Evolutionary conservation across 1,284 basidiomycete genomes (phyloP).

Genomic region (Ceratobasidium sp.): DNA sequence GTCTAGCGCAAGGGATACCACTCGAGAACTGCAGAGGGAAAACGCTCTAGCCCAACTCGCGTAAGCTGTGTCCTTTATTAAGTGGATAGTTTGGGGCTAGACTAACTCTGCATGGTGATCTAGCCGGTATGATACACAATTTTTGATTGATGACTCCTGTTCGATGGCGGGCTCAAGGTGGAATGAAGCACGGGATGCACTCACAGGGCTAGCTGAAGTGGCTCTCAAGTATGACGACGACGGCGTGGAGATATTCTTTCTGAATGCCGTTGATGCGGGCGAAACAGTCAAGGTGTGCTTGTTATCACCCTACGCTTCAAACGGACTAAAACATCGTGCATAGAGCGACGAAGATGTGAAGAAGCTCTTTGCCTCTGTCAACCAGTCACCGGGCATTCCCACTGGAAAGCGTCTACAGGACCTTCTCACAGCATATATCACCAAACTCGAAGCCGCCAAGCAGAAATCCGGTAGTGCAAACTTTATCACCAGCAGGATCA

Average conservation of each 20-base stretch:
- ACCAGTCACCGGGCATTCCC: constrained; percentile 57
- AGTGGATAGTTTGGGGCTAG: neutral
- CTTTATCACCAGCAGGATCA: constrained; percentile 51
- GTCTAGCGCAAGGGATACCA: neutral
- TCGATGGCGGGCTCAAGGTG: constrained; percentile 67
- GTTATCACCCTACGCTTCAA: neutral
- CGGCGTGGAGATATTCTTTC: constrained; percentile 66
- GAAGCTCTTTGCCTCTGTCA: constrained; percentile 61
- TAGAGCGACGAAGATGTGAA: constrained; percentile 54
- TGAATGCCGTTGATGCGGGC: constrained; percentile 56
- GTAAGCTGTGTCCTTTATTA: neutral
- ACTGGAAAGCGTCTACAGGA: constrained; percentile 34
- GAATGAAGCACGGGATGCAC: constrained; percentile 63
- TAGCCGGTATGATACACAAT: constrained; percentile 35
- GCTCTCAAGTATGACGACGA: constrained; percentile 63
- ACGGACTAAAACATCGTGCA: neutral
- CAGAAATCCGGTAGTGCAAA: neutral
- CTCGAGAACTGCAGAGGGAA: constrained; percentile 4
- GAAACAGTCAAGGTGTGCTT: constrained; percentile 45
- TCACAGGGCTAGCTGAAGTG: constrained; percentile 60
- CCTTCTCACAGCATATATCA: constrained; percentile 25
- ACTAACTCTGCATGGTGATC: neutral
- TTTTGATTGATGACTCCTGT: constrained; percentile 61
- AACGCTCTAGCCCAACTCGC: constrained; percentile 10
- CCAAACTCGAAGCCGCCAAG: constrained; percentile 14